Conservation (phyloP, 2,329 filamentous ascomycete species). For the Monilinia laxa region DNA sequence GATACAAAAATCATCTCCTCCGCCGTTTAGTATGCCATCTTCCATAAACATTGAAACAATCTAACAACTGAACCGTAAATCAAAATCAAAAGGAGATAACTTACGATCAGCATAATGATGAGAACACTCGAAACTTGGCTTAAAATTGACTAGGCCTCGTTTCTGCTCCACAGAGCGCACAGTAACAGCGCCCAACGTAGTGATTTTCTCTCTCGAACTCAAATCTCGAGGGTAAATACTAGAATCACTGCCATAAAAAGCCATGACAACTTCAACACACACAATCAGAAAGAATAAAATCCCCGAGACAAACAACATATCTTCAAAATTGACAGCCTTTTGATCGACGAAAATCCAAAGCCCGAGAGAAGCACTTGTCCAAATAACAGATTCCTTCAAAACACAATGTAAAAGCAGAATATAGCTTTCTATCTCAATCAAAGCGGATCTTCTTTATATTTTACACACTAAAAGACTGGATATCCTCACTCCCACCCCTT, state of each 20-base stretch:
- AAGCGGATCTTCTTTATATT: no score
- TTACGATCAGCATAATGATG: conserved; percentile 30
- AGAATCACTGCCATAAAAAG: not conserved
- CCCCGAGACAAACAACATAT: not conserved
- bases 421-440: no score
- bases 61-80: not conserved
- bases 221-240: not conserved
- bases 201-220: not conserved
- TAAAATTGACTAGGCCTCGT: conserved; percentile 14
- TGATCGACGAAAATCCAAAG: not conserved
- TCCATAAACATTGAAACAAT: no score
- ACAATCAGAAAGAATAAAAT: not conserved
- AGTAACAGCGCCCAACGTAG: conserved; percentile 17
- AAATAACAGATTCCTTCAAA: not conserved
- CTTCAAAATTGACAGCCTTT: not conserved
- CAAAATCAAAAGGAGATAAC: not conserved
- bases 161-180: conserved; percentile 18
- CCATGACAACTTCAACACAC: not conserved
- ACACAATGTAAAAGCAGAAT: not conserved
- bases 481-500: not conserved
- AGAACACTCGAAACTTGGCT: conserved; percentile 23
- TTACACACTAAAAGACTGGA: no score
- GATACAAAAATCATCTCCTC: not conserved
- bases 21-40: no score
- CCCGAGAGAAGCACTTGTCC: not conserved